Conservation (phyloP, 495 filamentous ascomycete species). For the Pseudotulostoma volvatum region DNA sequence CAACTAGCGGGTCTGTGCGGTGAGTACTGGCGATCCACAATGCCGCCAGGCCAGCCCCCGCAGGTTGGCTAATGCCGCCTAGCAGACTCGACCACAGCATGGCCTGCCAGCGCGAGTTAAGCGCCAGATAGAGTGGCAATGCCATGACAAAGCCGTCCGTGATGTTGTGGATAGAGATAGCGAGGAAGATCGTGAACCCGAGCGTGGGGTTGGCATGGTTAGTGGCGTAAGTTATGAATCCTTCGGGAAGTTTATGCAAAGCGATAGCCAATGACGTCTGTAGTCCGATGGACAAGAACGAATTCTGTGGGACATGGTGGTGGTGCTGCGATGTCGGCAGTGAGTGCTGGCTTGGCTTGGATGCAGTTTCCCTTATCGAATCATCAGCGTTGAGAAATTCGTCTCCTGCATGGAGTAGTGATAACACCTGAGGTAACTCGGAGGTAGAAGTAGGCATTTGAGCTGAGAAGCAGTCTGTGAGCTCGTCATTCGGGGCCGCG, state of each 20-base stretch:
- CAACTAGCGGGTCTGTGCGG: slow-evolving; percentile 26
- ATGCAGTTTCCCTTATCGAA: slow-evolving; percentile 3
- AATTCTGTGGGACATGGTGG: slow-evolving; percentile 92
- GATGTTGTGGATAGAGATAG: slow-evolving; percentile 95
- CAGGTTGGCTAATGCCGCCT: slow-evolving; percentile 72
- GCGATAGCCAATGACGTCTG: slow-evolving; percentile 92
- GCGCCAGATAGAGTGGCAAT: slow-evolving; percentile 75
- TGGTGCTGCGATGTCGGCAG: slow-evolving; percentile 47
- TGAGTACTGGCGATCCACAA: slow-evolving; percentile 58
- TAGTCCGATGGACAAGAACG: slow-evolving; percentile 79
- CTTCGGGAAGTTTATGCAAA: slow-evolving; percentile 91
- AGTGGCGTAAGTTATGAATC: slow-evolving; percentile 96
- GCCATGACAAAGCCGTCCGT: slow-evolving; percentile 92
- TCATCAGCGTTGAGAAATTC: slow-evolving; percentile 2
- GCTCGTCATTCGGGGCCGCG: background rate
- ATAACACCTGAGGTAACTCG: background rate
- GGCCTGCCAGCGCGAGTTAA: slow-evolving; percentile 56
- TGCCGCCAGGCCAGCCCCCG: slow-evolving; percentile 70
- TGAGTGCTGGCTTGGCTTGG: slow-evolving; percentile 2
- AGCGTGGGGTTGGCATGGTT: slow-evolving; percentile 86
- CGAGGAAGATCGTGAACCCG: slow-evolving; percentile 82
- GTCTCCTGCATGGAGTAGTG: too few relatives aligned
- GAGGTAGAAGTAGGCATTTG: background rate
- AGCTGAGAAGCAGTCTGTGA: background rate
- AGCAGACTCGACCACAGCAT: slow-evolving; percentile 73